Percentiles rank a stretch among this genome's conserved stretches.
These are phyloP conservation scores for Clitopilus hobsonii DNA, from an alignment of 768 basidiomycete species.

Conservation along the genomic window DNA sequence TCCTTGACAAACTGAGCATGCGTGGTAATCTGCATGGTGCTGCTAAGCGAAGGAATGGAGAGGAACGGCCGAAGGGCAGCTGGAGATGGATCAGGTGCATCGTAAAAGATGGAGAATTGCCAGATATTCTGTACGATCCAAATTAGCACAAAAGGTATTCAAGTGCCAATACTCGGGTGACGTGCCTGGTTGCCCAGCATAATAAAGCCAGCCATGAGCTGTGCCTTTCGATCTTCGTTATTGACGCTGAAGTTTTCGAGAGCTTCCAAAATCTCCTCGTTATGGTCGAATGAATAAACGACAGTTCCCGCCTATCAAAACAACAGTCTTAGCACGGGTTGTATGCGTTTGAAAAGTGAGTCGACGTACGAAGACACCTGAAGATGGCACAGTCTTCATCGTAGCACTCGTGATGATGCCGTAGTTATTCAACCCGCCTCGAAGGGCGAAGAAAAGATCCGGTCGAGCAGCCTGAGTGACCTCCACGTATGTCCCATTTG, in stretches of 20 bases:
- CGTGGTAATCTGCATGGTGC: neutral
- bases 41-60: neutral
- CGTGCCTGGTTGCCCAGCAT: neutral
- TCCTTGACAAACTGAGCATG: neutral
- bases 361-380: neutral
- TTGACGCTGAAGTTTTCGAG: neutral
- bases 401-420: neutral
- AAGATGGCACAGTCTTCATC: conserved; percentile 1
- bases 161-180: neutral
- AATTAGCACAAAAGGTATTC: neutral
- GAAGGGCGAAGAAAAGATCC: conserved; percentile 37
- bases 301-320: neutral
- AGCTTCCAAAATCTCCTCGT: neutral
- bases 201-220: neutral
- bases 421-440: conserved; percentile 14
- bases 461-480: conserved; percentile 29
- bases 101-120: neutral
- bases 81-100: neutral
- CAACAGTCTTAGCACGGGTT: neutral
- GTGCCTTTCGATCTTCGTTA: neutral
- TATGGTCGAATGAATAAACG: neutral
- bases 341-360: no score
- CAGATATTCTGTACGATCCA: neutral
- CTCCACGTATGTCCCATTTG: conserved; percentile 38
- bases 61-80: neutral